A percentile compares a stretch with the other conserved stretches of the same genome.
Evolutionary conservation across 2,329 filamentous ascomycete genomes (phyloP).

Genomic region (Fusarium ramigenum): DNA sequence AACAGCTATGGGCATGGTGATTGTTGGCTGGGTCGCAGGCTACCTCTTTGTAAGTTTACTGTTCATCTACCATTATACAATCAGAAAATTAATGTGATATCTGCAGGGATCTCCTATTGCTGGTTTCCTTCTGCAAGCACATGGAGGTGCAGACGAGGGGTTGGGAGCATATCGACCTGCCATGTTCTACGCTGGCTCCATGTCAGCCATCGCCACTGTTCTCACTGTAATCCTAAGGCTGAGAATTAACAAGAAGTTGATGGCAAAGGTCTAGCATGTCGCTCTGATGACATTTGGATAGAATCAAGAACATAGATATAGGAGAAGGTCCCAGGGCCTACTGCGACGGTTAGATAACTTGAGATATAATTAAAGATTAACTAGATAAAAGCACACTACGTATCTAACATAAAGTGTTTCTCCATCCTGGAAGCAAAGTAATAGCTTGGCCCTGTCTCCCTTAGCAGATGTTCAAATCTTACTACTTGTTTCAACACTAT

Average conservation of each 20-base stretch:
- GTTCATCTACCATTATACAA: fast-evolving
- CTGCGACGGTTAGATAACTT: fast-evolving
- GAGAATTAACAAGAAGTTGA: constrained; percentile 13
- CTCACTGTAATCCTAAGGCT: constrained; percentile 2
- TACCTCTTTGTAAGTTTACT: constrained; percentile 63
- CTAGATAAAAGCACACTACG: neutral
- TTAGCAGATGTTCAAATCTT: fast-evolving
- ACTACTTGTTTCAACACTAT: neutral
- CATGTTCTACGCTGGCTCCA: constrained; percentile 67
- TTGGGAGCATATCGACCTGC: constrained; percentile 66
- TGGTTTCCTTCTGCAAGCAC: constrained; percentile 65
- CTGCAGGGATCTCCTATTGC: constrained; percentile 58
- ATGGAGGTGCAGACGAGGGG: constrained; percentile 59
- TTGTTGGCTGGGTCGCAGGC: constrained; percentile 68
- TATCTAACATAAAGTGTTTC: neutral
- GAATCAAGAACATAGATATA: neutral
- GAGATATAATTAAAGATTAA: neutral
- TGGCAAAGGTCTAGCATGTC: neutral
- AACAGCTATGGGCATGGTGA: constrained; percentile 69
- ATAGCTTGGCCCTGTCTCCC: neutral
- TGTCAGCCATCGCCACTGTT: constrained; percentile 17
- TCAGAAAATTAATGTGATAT: no score
- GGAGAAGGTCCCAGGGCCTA: neutral
- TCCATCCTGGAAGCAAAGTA: neutral
- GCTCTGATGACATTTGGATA: fast-evolving